Evolutionary conservation across 2,329 filamentous ascomycete genomes (phyloP).

Genomic region (Fusarium haematococcum): DNA sequence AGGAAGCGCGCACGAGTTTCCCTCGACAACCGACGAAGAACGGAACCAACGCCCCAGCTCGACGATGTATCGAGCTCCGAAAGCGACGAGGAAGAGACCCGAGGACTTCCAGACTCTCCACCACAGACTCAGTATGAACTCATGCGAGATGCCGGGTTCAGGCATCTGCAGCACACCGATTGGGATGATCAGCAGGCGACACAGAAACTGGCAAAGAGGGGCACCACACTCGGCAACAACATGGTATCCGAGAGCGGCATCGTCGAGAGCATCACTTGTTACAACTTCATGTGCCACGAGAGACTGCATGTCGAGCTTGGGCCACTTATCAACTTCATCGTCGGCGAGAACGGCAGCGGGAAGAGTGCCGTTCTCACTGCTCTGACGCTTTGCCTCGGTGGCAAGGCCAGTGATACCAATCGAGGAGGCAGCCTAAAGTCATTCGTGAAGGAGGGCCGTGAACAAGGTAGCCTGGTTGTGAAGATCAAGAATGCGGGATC

Average conservation of each 20-base stretch:
- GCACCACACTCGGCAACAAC: constrained; percentile 71
- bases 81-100: constrained; percentile 45
- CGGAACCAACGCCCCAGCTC: constrained; percentile 22
- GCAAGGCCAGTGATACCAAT: constrained; percentile 92
- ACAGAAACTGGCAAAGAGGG: constrained; percentile 68
- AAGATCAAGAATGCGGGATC: constrained; percentile 91
- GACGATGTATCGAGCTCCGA: constrained; percentile 46
- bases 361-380: constrained; percentile 97
- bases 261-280: constrained; percentile 86
- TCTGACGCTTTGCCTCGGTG: constrained; percentile 92
- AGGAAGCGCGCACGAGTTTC: constrained; percentile 52
- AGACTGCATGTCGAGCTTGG: constrained; percentile 87
- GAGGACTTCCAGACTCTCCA: constrained; percentile 49
- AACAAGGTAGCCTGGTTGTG: constrained; percentile 81
- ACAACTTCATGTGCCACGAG: constrained; percentile 97
- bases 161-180: constrained; percentile 67
- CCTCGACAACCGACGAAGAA: constrained; percentile 32
- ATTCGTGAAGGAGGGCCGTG: constrained; percentile 89
- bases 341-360: constrained; percentile 96
- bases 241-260: constrained; percentile 85
- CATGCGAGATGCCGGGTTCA: constrained; percentile 69
- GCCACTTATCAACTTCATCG: constrained; percentile 96
- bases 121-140: constrained; percentile 71
- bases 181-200: constrained; percentile 73
- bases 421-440: constrained; percentile 89